Evolutionary conservation across 306 rosid genomes (phyloP).

Genomic region (Casuarina cunninghamiana): DNA sequence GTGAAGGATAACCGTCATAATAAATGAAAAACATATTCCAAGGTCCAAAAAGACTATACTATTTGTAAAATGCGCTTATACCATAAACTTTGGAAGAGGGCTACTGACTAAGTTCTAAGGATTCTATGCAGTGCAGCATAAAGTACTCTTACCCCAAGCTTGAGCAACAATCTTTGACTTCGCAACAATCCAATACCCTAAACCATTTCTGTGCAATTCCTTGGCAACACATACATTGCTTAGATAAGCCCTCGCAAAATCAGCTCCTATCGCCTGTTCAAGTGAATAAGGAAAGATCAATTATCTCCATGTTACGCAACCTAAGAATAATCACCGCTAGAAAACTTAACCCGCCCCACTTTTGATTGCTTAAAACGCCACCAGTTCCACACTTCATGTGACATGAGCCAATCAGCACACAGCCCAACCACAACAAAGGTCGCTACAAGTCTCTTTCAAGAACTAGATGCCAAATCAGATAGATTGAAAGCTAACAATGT

Average conservation of each 20-base stretch:
- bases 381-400: neutral
- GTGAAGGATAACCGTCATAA: neutral
- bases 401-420: neutral
- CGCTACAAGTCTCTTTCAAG: neutral
- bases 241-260: slow-evolving; percentile 86
- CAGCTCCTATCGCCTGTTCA: slow-evolving; percentile 62
- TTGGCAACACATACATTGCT: slow-evolving; percentile 91
- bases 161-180: slow-evolving; percentile 77
- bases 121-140: neutral
- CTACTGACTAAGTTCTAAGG: neutral
- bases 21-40: neutral
- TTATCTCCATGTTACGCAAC: neutral
- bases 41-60: too few relatives aligned
- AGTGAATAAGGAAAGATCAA: slow-evolving; percentile 12
- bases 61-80: too few relatives aligned
- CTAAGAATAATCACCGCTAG: neutral
- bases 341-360: neutral
- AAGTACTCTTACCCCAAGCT: slow-evolving; percentile 70
- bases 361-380: neutral
- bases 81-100: neutral
- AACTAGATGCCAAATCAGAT: neutral
- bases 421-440: neutral
- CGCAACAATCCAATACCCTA: slow-evolving; percentile 70
- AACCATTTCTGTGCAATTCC: slow-evolving; percentile 80
- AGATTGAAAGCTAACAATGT: neutral